phyloP scores from a whole-genome alignment of 805 yeast genomes.

The Ascoidea tarda region DNA sequence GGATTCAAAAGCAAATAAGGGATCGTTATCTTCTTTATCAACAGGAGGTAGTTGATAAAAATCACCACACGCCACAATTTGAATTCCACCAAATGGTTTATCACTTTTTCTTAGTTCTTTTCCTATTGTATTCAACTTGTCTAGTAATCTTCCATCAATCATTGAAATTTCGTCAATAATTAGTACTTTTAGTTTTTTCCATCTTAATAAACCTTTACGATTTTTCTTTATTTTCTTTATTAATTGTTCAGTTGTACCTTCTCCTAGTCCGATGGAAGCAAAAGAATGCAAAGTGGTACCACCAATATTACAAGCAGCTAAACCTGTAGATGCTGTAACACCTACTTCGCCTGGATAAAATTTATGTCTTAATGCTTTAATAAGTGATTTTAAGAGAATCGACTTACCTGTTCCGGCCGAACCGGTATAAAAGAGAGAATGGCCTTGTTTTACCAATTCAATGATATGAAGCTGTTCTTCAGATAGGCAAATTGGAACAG shows the following conservation, averaged over 20 bases:
- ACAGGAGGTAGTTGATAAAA: slow-evolving; percentile 95
- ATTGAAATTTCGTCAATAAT: slow-evolving; percentile 90
- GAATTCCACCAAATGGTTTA: slow-evolving; percentile 88
- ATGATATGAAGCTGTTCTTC: not conserved
- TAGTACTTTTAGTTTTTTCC: slow-evolving; percentile 58
- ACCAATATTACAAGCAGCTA: slow-evolving; percentile 90
- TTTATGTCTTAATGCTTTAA: slow-evolving; percentile 30
- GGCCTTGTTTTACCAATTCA: slow-evolving; percentile 27
- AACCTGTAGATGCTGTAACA: slow-evolving; percentile 89
- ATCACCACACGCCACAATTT: slow-evolving; percentile 84
- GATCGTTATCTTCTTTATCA: slow-evolving; percentile 22
- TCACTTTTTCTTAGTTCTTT: slow-evolving; percentile 31
- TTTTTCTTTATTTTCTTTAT: slow-evolving; percentile 34
- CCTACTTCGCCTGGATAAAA: slow-evolving; percentile 44
- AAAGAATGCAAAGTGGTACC: slow-evolving; percentile 81
- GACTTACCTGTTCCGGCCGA: slow-evolving; percentile 87
- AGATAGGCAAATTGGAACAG: not conserved
- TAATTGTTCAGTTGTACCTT: slow-evolving; percentile 30
- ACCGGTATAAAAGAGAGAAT: slow-evolving; percentile 64
- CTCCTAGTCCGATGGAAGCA: slow-evolving; percentile 77
- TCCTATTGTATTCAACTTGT: slow-evolving; percentile 63
- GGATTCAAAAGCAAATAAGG: slow-evolving; percentile 63
- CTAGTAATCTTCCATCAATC: slow-evolving; percentile 72
- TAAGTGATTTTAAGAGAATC: slow-evolving; percentile 48
- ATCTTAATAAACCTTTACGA: slow-evolving; percentile 29